Evolutionary conservation across 345 rosid species (phyloP).

Genomic region (Aethionema arabicum): DNA sequence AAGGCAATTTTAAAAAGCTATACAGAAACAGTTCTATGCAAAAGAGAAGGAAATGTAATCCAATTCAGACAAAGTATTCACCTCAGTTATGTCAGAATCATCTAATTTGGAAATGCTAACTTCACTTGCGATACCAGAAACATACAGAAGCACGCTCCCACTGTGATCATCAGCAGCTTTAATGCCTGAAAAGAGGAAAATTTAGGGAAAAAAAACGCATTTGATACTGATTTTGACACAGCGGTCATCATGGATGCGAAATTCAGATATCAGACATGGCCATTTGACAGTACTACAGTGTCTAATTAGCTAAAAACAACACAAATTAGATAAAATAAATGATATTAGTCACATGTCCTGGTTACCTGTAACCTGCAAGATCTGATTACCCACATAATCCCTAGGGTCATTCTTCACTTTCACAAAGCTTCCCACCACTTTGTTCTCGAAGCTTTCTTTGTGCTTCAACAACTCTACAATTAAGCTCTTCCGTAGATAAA

Average conservation of each 20-base stretch:
- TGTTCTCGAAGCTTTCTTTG: conserved; percentile 36
- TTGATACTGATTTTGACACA: background rate
- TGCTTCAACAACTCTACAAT: conserved; percentile 41
- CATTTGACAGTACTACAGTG: background rate
- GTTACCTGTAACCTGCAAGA: conserved; percentile 40
- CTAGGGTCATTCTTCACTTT: conserved; percentile 47
- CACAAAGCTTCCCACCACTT: conserved; percentile 59
- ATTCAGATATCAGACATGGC: background rate
- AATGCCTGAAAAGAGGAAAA: conserved; percentile 19
- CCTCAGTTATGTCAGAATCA: conserved; percentile 37
- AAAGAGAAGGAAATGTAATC: background rate
- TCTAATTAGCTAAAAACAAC: background rate
- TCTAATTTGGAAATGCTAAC: conserved; percentile 34
- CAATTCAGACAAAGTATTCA: conserved; percentile 11
- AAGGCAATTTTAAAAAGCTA: background rate
- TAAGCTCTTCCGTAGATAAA: conserved; percentile 56
- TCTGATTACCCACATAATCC: conserved; percentile 33
- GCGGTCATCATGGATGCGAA: conserved; percentile 1
- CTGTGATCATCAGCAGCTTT: conserved; percentile 13
- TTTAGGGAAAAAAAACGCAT: background rate
- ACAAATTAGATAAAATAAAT: background rate
- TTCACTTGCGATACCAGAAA: conserved; percentile 24
- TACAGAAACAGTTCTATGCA: no score
- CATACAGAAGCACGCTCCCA: conserved; percentile 6
- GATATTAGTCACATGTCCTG: background rate